These are phyloP conservation scores for Triticum urartu DNA, from an alignment of 176 grass and related monocot species.

Conservation along the genomic window DNA sequence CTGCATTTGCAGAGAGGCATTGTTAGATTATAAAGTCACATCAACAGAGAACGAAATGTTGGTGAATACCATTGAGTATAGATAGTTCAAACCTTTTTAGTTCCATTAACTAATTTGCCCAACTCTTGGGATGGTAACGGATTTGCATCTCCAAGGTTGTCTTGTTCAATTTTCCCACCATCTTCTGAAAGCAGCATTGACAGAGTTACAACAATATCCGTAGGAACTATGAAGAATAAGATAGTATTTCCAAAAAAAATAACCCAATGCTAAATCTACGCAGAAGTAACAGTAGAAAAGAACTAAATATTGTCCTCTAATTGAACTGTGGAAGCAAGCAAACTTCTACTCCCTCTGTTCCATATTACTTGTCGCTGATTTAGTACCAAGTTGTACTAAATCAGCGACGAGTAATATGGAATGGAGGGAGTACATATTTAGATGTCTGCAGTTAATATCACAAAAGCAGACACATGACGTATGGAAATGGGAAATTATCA, in stretches of 20 bases:
- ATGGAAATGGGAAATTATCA: neutral
- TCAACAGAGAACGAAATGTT: neutral
- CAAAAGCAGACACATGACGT: neutral
- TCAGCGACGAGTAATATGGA: too few relatives aligned
- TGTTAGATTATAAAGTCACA: slow-evolving; percentile 16
- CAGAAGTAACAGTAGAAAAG: neutral
- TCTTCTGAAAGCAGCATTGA: slow-evolving; percentile 39
- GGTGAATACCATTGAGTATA: neutral
- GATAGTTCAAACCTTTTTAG: slow-evolving; percentile 43
- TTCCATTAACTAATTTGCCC: slow-evolving; percentile 49
- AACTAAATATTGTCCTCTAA: neutral
- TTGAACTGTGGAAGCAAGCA: neutral
- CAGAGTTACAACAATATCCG: neutral
- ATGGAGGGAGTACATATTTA: neutral
- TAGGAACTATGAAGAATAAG: neutral
- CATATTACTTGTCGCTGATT: too few relatives aligned
- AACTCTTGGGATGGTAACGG: slow-evolving; percentile 37
- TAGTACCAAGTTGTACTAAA: too few relatives aligned
- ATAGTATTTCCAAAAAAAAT: neutral
- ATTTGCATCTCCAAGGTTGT: slow-evolving; percentile 43
- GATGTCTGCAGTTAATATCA: slow-evolving; percentile 16
- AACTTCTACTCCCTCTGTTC: neutral
- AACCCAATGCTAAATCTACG: neutral
- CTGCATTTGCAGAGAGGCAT: slow-evolving; percentile 33
- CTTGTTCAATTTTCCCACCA: slow-evolving; percentile 42